phyloP scores from a whole-genome alignment of 352 stramenopile species.

The Aphanomyces cochlioides region DNA sequence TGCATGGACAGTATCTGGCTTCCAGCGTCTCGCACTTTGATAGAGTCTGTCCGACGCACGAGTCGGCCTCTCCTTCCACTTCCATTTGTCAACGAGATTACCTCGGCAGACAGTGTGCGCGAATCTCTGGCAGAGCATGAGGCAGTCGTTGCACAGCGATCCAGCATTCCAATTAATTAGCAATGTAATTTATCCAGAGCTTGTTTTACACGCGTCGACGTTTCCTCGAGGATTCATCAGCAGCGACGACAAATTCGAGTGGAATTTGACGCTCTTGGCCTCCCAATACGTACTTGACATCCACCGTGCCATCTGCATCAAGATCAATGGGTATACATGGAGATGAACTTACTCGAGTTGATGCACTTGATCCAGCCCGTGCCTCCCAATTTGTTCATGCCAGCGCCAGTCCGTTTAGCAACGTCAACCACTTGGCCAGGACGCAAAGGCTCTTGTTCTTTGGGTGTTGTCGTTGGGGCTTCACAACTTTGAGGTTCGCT shows the following conservation, averaged over 20 bases:
- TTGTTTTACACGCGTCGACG: constrained; percentile 1
- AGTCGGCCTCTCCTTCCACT: no score
- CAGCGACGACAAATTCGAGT: not conserved
- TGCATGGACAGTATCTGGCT: no score
- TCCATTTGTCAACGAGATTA: no score
- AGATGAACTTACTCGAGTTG: constrained; percentile 38
- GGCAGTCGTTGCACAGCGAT: not conserved
- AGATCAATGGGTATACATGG: not conserved
- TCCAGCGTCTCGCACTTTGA: no score
- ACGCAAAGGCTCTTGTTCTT: not conserved
- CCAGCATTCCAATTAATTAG: constrained; percentile 1
- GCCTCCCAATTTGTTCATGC: constrained; percentile 90
- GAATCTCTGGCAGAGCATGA: no score
- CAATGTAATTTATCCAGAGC: constrained; percentile 1
- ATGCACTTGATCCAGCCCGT: constrained; percentile 70
- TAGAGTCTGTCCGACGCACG: no score
- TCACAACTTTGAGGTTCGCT: no score
- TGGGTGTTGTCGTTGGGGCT: not conserved
- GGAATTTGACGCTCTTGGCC: constrained; percentile 17
- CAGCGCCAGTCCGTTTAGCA: constrained; percentile 79
- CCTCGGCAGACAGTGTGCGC: no score
- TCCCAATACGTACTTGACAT: constrained; percentile 59
- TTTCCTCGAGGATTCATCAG: not conserved
- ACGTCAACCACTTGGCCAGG: constrained; percentile 85
- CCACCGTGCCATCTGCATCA: constrained; percentile 45